phyloP scores from a whole-genome alignment of 352 stramenopile species.

The Pythium scleroteichum region DNA sequence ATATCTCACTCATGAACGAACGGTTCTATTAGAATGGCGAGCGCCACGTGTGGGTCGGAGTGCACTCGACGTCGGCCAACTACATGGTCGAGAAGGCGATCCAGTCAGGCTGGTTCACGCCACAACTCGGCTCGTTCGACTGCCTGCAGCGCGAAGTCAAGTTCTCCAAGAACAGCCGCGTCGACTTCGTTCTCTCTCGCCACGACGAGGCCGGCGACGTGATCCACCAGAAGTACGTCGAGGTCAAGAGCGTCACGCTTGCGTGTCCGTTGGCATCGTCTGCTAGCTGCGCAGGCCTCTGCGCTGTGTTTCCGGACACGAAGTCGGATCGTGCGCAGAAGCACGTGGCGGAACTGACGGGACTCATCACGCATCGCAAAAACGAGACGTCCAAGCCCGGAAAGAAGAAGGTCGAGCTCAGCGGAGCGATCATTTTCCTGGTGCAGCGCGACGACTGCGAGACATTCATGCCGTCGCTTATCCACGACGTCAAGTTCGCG shows the following conservation, averaged over 20 bases:
- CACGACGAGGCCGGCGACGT: conserved; percentile 33
- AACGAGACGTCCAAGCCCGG: conserved; percentile 23
- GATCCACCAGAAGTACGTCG: conserved; percentile 67
- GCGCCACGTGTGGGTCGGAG: conserved; percentile 69
- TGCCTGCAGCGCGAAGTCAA: conserved; percentile 70
- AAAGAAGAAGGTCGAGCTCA: conserved; percentile 26
- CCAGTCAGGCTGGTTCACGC: conserved; percentile 51
- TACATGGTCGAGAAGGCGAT: conserved; percentile 78
- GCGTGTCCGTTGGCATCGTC: conserved; percentile 16
- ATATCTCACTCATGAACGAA: too few relatives aligned
- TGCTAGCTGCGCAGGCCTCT: conserved; percentile 15
- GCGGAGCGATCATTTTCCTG: conserved; percentile 68
- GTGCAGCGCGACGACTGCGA: conserved; percentile 79
- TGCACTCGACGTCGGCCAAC: conserved; percentile 78
- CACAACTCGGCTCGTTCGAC: conserved; percentile 56
- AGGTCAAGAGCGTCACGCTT: conserved; percentile 86
- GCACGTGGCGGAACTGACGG: conserved; percentile 73
- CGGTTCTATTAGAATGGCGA: conserved; percentile 82
- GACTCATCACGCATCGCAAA: conserved; percentile 39
- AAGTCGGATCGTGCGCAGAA: conserved; percentile 74
- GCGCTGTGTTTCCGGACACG: conserved; percentile 80
- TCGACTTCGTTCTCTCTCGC: conserved; percentile 78
- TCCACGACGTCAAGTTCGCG: conserved; percentile 69
- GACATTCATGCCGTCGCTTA: conserved; percentile 61
- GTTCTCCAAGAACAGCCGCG: conserved; percentile 78